Percentiles rank a stretch among this genome's conserved stretches.
phyloP scores from a whole-genome alignment of 495 filamentous ascomycete species.

The Achaetomiella virescens region DNA sequence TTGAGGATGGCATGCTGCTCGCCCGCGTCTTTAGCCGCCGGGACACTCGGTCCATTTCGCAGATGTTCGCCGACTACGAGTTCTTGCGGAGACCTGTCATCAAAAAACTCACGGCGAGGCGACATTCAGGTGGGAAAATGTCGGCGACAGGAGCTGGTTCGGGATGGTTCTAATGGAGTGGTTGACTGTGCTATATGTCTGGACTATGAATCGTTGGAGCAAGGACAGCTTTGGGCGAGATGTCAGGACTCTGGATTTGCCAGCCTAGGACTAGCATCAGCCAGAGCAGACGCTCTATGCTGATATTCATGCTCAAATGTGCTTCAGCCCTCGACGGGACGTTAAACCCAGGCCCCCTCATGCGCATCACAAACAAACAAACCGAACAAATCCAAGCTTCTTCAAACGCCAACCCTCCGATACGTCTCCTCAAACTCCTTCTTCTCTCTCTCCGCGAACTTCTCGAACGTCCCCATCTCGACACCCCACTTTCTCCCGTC shows the following conservation, averaged over 20 bases:
- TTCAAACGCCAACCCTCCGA: neutral
- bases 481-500: slow-evolving; percentile 2
- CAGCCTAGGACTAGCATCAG: too few species aligned
- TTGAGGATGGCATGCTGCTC: slow-evolving; percentile 56
- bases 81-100: slow-evolving; percentile 44
- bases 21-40: slow-evolving; percentile 41
- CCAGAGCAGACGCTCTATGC: too few species aligned
- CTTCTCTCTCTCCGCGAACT: slow-evolving; percentile 37
- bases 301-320: too few species aligned
- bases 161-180: slow-evolving; percentile 31
- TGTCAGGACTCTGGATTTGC: slow-evolving; percentile 8
- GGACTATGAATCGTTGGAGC: slow-evolving; percentile 19
- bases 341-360: too few species aligned
- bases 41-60: slow-evolving; percentile 26
- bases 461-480: slow-evolving; percentile 29
- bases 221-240: slow-evolving; percentile 14
- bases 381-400: too few species aligned
- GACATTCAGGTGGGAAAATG: slow-evolving; percentile 35
- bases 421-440: slow-evolving; percentile 25
- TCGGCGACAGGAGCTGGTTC: slow-evolving; percentile 37
- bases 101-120: slow-evolving; percentile 49
- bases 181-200: slow-evolving; percentile 31
- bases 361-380: too few species aligned
- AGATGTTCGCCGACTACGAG: slow-evolving; percentile 50
- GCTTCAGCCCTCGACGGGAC: too few species aligned